A percentile compares a stretch with the other conserved stretches of the same genome.
phyloP scores from a whole-genome alignment of 768 basidiomycete species.

The Suillus brevipes region DNA sequence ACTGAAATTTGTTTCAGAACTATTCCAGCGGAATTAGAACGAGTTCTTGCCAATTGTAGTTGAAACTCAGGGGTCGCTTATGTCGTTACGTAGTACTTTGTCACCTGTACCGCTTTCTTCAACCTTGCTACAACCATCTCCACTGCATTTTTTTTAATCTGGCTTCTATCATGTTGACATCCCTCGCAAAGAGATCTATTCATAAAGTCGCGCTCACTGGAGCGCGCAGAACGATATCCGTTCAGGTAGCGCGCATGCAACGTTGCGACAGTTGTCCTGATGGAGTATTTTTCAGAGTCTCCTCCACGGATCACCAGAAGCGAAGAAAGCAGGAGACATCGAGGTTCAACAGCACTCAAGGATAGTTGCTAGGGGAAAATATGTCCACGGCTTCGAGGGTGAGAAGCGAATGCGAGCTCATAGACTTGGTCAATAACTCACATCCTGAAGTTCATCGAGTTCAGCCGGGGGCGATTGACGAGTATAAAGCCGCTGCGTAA shows the following conservation, averaged over 20 bases:
- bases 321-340: slow-evolving; percentile 77
- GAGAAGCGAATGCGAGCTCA: slow-evolving; percentile 11
- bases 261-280: slow-evolving; percentile 29
- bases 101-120: background rate
- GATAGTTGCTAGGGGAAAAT: slow-evolving; percentile 91
- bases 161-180: slow-evolving; percentile 23
- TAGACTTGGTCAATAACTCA: slow-evolving; percentile 8
- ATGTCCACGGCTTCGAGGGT: slow-evolving; percentile 90
- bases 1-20: background rate
- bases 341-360: slow-evolving; percentile 82
- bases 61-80: slow-evolving; percentile 6
- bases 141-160: background rate
- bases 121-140: background rate
- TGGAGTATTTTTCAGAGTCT: slow-evolving; percentile 55
- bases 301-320: slow-evolving; percentile 91
- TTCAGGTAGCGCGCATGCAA: slow-evolving; percentile 48
- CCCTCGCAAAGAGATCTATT: slow-evolving; percentile 19
- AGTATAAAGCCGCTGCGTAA: slow-evolving; percentile 89
- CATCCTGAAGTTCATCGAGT: slow-evolving; percentile 72
- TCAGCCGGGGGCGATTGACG: slow-evolving; percentile 74
- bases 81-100: background rate
- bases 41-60: background rate
- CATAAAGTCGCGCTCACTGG: slow-evolving; percentile 18
- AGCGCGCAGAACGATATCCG: slow-evolving; percentile 55
- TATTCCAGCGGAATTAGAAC: background rate